Evolutionary conservation across 768 basidiomycete genomes (phyloP), one percentile per base, ranked within the genome.

Genomic region (Leccinum truebloodii): DNA sequence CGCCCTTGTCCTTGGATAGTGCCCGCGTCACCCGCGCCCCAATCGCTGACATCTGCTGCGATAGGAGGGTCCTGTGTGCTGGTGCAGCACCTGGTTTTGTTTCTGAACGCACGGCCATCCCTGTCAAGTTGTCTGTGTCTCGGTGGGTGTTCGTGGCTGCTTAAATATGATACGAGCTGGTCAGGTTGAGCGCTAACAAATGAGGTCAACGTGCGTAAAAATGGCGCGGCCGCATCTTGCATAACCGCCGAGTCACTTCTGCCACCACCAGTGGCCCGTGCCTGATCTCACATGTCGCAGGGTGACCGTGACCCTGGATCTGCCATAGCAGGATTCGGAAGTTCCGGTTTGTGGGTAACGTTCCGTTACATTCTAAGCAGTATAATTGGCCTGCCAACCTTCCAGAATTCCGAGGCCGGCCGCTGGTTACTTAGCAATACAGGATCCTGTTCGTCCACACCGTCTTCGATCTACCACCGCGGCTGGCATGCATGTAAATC

Each of bases 1-100:
- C 54, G 7, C 52, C n/a, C 22, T 55, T 56, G 8, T 63, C 69
- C 58, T 18, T 57, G 13, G 62, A 55, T 55, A 70, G 24, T 51
- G 59, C 60, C 41, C 41, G 60, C 1, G 67, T 50, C 57, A 70
- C 6, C 12, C 66, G 60, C 8, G 61, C 59, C 16, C 68, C 66
- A 10, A 69, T 65, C 24, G 59, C 65, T 20, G 68, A 52, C 56
- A 69, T 63, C 30, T 68, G 61, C 54, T 65, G 63, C 9, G 65
- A 52, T 41, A 70, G 48, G n/a, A 44, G n/a, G 3, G 57, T 54
- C 50, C 44, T 48, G 20, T 63, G 67, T 3, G 59, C 13, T n/a
- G 54, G 67, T 9, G 62, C 13, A 18, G 56, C 1, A n/a, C 28
- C 26, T n/a, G 50, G 22, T 58, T 52, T 60, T 35, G 57, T 10